Conservation (phyloP, 2,329 filamentous ascomycete species). For the Trichothecium sympodiale region DNA sequence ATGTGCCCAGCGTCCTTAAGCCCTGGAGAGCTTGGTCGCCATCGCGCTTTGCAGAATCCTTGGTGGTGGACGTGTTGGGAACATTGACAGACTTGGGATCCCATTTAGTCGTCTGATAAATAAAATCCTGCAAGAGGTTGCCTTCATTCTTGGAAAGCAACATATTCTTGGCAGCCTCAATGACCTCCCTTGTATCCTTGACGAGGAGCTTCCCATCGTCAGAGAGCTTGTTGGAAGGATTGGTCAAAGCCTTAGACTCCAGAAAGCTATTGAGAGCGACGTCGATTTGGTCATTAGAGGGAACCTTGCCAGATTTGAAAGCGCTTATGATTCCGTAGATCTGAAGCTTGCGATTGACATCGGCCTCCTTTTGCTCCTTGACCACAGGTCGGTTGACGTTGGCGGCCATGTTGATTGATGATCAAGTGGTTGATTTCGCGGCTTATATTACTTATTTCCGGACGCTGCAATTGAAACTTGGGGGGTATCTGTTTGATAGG, state of each 20-base stretch:
- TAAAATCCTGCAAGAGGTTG: slow-evolving; percentile 90
- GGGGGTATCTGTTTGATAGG: too few species aligned
- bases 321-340: slow-evolving; percentile 82
- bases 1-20: slow-evolving; percentile 73
- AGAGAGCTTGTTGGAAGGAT: slow-evolving; percentile 68
- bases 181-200: slow-evolving; percentile 64
- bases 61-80: slow-evolving; percentile 59
- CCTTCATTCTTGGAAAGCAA: slow-evolving; percentile 91
- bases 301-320: slow-evolving; percentile 81
- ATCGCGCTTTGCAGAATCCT: slow-evolving; percentile 70
- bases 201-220: slow-evolving; percentile 72
- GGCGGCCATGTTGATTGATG: slow-evolving; percentile 19
- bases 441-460: too few species aligned
- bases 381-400: slow-evolving; percentile 66
- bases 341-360: slow-evolving; percentile 90
- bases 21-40: slow-evolving; percentile 76
- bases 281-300: slow-evolving; percentile 94
- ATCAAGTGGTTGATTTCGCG: background rate
- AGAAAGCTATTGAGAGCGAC: slow-evolving; percentile 85
- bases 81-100: slow-evolving; percentile 48
- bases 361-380: slow-evolving; percentile 64
- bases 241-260: slow-evolving; percentile 55
- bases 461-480: too few species aligned
- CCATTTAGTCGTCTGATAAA: slow-evolving; percentile 82
- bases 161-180: slow-evolving; percentile 74